Base-by-base conservation (phyloP, 129 eudicot genomes). In the Artemisia argyi region DNA sequence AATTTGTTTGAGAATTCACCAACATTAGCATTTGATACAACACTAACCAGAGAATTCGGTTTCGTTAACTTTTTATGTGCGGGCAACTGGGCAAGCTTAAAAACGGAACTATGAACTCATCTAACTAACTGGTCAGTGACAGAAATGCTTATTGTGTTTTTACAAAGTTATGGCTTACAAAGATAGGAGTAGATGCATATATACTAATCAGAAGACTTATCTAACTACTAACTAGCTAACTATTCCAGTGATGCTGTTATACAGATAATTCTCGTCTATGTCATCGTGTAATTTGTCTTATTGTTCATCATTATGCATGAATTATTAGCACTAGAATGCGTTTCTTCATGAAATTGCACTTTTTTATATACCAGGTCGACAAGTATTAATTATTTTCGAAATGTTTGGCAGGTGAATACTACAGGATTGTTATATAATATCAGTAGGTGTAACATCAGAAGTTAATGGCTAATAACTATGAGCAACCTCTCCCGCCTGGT, bases 401-500 rank as follows among this genome's bases (percentile, higher is more conserved):
- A 12, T 67, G 44, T 67, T 67, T 67, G 50, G 22, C 59, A 67
- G 72, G 50, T 49, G 46, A 67, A 12, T 67, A 48, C 46, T 49
- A 44, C 44, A 22, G n/a, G 58, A 22, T 67, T 67, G 59, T 67
- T 49, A 58, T 1, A 30, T 47, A 59, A 2, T 77, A 62, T 66
- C 61, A 56, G 61, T 60, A 20, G 22, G 17, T 11, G n/a, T 48
- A 32, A 63, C 68, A 54, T 64, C 39, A 11, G 46, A 74, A 70
- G 76, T 53, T 59, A 35, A 91, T 91, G 97, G 90, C 77, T 63
- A 85, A 78, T 48, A 73, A 75, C 51, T 73, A 79, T 77, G 85
- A 80, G 66, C 78, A 83, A 79, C 95, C 91, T 51, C 89, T 72
- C 19, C 97, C 97, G 67, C 95, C 97, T 49, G 95, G 95, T 60